A percentile compares a stretch with the other conserved stretches of the same genome.
Conservation (phyloP, 73 alveolate species). For the Paramecium sexaurelia region DNA sequence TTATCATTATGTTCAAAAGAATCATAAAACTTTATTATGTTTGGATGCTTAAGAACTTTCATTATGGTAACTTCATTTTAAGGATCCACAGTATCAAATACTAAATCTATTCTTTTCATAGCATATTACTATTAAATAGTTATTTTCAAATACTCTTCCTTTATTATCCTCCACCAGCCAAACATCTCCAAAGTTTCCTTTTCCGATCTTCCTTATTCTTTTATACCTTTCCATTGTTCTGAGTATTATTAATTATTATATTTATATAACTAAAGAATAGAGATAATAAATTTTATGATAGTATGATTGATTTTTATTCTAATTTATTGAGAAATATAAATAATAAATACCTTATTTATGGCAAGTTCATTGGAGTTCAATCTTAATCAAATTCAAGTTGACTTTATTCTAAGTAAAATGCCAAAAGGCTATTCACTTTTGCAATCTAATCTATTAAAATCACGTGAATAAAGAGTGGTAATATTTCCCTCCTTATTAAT, state of each 20-base stretch:
- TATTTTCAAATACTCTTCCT: constrained; percentile 5
- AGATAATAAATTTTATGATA: not conserved
- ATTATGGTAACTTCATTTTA: constrained; percentile 74
- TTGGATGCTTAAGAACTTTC: constrained; percentile 75
- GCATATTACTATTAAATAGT: constrained; percentile 61
- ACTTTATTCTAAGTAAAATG: not conserved
- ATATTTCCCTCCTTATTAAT: not conserved
- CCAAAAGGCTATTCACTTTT: constrained; percentile 23
- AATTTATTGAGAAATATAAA: not conserved
- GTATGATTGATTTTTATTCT: not conserved
- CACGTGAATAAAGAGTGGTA: constrained; percentile 56
- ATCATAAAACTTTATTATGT: constrained; percentile 72
- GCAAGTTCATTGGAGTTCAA: constrained; percentile 21
- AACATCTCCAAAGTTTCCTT: constrained; percentile 79
- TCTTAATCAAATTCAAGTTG: not conserved
- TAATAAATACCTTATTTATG: not conserved
- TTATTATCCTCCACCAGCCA: constrained; percentile 59
- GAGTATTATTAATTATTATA: constrained; percentile 8
- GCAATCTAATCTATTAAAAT: not conserved
- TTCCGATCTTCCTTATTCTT: constrained; percentile 72
- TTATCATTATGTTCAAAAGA: constrained; percentile 71
- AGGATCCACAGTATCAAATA: constrained; percentile 56
- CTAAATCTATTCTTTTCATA: constrained; percentile 74
- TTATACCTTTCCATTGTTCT: constrained; percentile 67
- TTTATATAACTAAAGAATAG: not conserved